Evolutionary conservation across 2,329 filamentous ascomycete species (phyloP).

Genomic region (Lojkania enalia): DNA sequence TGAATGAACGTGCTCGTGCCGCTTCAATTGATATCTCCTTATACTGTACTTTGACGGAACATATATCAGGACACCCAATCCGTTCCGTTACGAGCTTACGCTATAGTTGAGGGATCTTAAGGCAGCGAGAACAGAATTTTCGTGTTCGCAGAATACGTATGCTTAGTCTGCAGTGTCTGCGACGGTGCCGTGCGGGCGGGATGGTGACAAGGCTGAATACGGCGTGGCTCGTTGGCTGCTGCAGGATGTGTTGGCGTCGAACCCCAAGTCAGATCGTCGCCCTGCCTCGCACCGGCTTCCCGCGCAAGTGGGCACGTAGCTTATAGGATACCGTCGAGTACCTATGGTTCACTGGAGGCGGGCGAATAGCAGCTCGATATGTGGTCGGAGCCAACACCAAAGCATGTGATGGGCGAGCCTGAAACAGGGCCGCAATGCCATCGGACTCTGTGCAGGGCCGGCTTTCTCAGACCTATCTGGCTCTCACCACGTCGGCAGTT

Average conservation of each 20-base stretch:
- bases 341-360: conserved; percentile 19
- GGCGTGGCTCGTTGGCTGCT: conserved; percentile 31
- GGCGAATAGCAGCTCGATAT: conserved; percentile 20
- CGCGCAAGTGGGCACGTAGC: conserved; percentile 34
- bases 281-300: conserved; percentile 26
- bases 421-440: conserved; percentile 23
- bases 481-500: conserved; percentile 18
- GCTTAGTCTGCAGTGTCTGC: not conserved
- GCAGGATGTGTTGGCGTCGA: conserved; percentile 44
- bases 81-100: too few species aligned
- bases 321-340: conserved; percentile 42
- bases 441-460: not conserved
- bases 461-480: conserved; percentile 4
- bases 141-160: not conserved
- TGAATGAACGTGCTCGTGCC: too few species aligned
- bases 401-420: conserved; percentile 18
- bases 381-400: conserved; percentile 30
- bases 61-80: too few species aligned
- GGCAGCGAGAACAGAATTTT: too few species aligned
- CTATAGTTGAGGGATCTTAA: too few species aligned
- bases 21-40: too few species aligned
- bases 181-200: conserved; percentile 14
- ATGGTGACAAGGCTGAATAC: conserved; percentile 30
- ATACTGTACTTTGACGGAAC: too few species aligned
- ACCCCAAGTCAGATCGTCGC: conserved; percentile 27